phyloP scores from a whole-genome alignment of 2,329 filamentous ascomycete genomes.

The Pyrenophora teres region DNA sequence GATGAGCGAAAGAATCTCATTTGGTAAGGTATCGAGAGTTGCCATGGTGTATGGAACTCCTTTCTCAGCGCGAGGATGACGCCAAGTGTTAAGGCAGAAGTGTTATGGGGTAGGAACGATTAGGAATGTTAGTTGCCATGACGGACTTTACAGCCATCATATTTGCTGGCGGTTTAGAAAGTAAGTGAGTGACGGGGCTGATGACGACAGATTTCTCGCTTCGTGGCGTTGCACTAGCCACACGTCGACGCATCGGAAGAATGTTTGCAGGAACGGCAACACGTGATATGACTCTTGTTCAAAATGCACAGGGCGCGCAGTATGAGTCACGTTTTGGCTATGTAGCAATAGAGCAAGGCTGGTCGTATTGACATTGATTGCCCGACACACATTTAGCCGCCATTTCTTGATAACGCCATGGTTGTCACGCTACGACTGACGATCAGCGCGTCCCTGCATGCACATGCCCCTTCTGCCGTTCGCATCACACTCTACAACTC shows the following conservation, averaged over 20 bases:
- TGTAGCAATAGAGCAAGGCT: too few species aligned
- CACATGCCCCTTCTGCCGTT: constrained; percentile 1
- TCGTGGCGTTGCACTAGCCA: constrained; percentile 15
- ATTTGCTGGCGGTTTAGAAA: constrained; percentile 8
- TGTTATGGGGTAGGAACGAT: background rate
- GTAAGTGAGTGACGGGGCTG: constrained; percentile 15
- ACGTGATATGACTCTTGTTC: constrained; percentile 1
- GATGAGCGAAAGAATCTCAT: constrained; percentile 42
- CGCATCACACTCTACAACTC: background rate
- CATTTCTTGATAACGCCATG: background rate
- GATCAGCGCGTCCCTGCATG: constrained; percentile 7
- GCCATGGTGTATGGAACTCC: constrained; percentile 18
- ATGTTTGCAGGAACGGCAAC: background rate
- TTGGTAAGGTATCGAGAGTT: constrained; percentile 34
- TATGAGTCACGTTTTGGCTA: too few species aligned
- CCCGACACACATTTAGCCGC: too few species aligned
- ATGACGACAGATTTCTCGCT: constrained; percentile 28
- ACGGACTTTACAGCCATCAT: constrained; percentile 7
- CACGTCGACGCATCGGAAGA: background rate
- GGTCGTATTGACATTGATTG: too few species aligned
- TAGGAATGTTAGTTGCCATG: background rate
- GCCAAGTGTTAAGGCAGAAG: background rate
- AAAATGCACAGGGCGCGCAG: too few species aligned
- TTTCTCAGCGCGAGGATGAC: background rate
- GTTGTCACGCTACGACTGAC: constrained; percentile 2